Conservation (phyloP, 129 eudicot genomes). For the Flaveria trinervia region DNA sequence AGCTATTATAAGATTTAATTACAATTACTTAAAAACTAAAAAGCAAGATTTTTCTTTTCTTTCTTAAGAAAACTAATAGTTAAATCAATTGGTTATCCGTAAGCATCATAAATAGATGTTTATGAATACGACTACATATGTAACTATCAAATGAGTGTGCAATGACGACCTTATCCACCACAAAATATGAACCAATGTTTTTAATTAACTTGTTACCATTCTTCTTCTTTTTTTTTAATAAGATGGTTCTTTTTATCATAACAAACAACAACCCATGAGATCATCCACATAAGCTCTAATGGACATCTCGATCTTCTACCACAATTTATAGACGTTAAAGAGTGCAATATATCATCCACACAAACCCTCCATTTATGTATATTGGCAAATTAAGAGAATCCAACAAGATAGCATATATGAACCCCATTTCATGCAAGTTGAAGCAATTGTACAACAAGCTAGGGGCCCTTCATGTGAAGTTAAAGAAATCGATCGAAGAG, state of each 20-base stretch:
- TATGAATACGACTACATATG: slow-evolving; percentile 33
- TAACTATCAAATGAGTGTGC: slow-evolving; percentile 33
- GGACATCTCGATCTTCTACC: slow-evolving; percentile 36
- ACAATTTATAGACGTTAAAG: slow-evolving; percentile 5
- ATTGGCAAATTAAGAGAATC: slow-evolving; percentile 21
- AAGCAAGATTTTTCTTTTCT: slow-evolving; percentile 5
- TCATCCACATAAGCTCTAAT: slow-evolving; percentile 35
- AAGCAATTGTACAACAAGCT: slow-evolving; percentile 29
- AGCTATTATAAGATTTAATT: slow-evolving; percentile 26
- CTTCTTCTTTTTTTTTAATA: not conserved
- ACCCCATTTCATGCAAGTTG: slow-evolving; percentile 40
- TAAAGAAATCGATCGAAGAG: not conserved
- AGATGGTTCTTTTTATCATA: slow-evolving; percentile 22
- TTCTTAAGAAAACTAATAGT: not conserved
- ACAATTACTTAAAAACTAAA: not conserved
- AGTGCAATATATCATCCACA: slow-evolving; percentile 15
- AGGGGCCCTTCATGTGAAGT: not conserved
- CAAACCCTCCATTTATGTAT: slow-evolving; percentile 37
- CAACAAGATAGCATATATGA: slow-evolving; percentile 33
- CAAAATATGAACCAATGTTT: slow-evolving; percentile 32
- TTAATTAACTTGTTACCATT: slow-evolving; percentile 26
- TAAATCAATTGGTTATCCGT: not conserved
- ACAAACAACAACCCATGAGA: slow-evolving; percentile 32
- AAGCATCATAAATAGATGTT: not conserved
- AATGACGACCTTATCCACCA: slow-evolving; percentile 40